A percentile compares a stretch with the other conserved stretches of the same genome.
Evolutionary conservation across 1,139 yeast species (phyloP).

Genomic region (Debaryomyces fabryi): DNA sequence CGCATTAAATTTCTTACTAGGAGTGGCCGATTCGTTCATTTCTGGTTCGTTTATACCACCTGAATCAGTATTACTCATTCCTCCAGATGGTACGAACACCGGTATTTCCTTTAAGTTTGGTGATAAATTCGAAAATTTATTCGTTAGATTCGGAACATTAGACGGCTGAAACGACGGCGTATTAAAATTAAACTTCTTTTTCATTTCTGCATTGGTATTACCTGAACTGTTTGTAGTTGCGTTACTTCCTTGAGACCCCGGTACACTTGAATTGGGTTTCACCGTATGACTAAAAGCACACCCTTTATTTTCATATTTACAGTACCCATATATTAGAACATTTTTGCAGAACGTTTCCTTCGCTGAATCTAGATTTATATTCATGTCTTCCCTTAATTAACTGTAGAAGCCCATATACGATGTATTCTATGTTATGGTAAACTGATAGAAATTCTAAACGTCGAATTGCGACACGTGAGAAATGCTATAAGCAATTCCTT

Average conservation of each 20-base stretch:
- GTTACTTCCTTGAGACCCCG: constrained; percentile 4
- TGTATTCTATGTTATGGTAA: constrained; percentile 1
- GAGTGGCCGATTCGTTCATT: constrained; percentile 6
- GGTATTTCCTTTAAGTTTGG: constrained; percentile 61
- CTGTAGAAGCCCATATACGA: not conserved
- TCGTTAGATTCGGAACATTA: constrained; percentile 28
- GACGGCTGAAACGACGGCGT: constrained; percentile 70
- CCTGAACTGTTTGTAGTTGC: constrained; percentile 7
- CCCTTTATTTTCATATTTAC: constrained; percentile 88
- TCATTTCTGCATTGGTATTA: constrained; percentile 16
- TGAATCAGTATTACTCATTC: constrained; percentile 5
- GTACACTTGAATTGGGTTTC: constrained; percentile 19
- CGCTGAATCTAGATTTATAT: constrained; percentile 56
- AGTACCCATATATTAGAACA: constrained; percentile 82
- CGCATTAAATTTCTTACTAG: constrained; percentile 33
- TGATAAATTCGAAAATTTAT: constrained; percentile 50
- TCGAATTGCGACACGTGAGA: constrained; percentile 4
- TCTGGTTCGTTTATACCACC: not conserved
- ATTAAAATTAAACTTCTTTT: constrained; percentile 58
- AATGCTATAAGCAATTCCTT: not conserved
- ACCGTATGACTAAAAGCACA: constrained; percentile 76
- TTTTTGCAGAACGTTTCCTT: constrained; percentile 84
- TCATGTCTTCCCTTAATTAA: constrained; percentile 26
- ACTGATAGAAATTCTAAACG: constrained; percentile 1
- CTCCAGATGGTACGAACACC: constrained; percentile 53